Evolutionary conservation across 495 filamentous ascomycete species (phyloP).

Genomic region (Podospora australis): DNA sequence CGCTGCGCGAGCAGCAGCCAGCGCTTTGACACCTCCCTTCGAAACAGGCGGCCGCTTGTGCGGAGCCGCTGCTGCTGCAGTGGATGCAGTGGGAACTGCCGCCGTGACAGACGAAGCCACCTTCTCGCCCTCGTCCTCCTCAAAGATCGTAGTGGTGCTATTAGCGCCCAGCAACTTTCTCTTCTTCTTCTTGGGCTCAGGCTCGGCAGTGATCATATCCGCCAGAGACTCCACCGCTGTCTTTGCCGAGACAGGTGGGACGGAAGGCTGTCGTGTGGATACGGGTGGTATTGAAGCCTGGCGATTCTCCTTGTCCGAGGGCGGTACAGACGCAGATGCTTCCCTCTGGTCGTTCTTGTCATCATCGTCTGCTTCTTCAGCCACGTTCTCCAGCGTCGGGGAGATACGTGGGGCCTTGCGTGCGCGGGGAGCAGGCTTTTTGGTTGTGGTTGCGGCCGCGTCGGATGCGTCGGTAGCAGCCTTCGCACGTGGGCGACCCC

Average conservation of each 20-base stretch:
- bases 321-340: slow-evolving; percentile 15
- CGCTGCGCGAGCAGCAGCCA: slow-evolving; percentile 1
- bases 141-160: slow-evolving; percentile 57
- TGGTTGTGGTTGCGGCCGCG: neutral
- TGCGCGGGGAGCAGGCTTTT: too few species aligned
- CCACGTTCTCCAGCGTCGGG: slow-evolving; percentile 41
- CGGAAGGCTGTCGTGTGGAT: neutral
- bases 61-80: neutral
- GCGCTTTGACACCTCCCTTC: neutral
- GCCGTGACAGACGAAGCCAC: slow-evolving; percentile 12
- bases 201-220: slow-evolving; percentile 24
- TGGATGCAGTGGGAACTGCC: too few species aligned
- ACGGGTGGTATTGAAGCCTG: neutral
- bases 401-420: too few species aligned
- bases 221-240: too few species aligned
- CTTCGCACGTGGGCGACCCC: slow-evolving; percentile 34
- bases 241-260: too few species aligned
- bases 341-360: slow-evolving; percentile 13
- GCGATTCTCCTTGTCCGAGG: neutral
- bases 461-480: slow-evolving; percentile 1
- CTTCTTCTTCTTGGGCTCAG: slow-evolving; percentile 60
- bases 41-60: slow-evolving; percentile 30
- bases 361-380: slow-evolving; percentile 33
- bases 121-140: slow-evolving; percentile 57
- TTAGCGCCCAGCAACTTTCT: slow-evolving; percentile 59